Evolutionary conservation across 31 red algal species (phyloP), one percentile per base, ranked within the genome.

Genomic region (Endocladia muricata): DNA sequence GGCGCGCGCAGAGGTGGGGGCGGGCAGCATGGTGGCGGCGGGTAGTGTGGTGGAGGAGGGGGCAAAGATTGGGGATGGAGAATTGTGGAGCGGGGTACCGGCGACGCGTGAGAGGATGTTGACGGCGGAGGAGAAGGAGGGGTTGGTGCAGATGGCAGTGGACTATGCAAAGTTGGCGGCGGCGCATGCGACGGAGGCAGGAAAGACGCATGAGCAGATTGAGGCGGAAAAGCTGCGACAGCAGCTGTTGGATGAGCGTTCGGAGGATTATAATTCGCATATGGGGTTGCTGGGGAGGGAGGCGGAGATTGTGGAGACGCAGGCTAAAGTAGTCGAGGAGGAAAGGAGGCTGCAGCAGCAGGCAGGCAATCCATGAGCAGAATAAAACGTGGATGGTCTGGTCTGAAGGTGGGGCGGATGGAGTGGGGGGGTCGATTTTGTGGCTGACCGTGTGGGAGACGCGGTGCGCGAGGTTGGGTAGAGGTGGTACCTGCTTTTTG

Each of bases 161-260:
- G 76, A 86, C 36, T 44, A 54, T 29, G 81, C 75, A 11, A 74
- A 74, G 23, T 62, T 97, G 48, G 95, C 95, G 4, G 33, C 61
- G 22, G 85, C 85, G 56, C 95, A 97, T 74, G 74, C 81, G 19
- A 56, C 52, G 62, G 95, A 97, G 70, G 79, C 74, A 40, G 86
- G 81, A 2, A 97, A 97, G 73, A 89, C 90, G 25, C 83, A 74
- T 72, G 95, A 82, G 44, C 78, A 93, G 81, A 79, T 97, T 26
- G 90, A 93, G 42, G 78, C 73, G 26, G 95, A 97, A 61, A 81
- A 83, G 43, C 60, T 91, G 55, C 76, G 79, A 37, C 81, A 81
- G 38, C 37, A 57, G 59, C 73, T 97, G 37, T 47, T 91, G 22
- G 80, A 76, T 8, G 90, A 93, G 59, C 54, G 86, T 30, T 83